Evolutionary conservation across 2,329 filamentous ascomycete species (phyloP).

Genomic region (Pseudopithomyces maydicus): DNA sequence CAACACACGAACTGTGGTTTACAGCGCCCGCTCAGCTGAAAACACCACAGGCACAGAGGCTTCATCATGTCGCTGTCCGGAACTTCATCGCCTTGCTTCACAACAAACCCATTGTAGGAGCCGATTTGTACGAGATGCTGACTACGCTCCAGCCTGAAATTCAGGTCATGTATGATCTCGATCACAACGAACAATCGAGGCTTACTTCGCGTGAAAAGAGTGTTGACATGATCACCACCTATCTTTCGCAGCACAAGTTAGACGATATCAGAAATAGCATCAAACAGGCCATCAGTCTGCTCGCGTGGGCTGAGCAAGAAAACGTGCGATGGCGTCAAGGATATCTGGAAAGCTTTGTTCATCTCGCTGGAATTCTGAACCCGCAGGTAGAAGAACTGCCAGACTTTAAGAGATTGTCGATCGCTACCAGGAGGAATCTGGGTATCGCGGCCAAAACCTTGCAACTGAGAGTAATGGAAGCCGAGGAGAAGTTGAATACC

Average conservation of each 20-base stretch:
- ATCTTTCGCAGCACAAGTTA: slow-evolving; percentile 63
- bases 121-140: slow-evolving; percentile 67
- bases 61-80: slow-evolving; percentile 68
- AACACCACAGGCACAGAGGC: slow-evolving; percentile 54
- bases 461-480: slow-evolving; percentile 65
- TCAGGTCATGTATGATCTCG: slow-evolving; percentile 57
- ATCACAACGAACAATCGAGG: slow-evolving; percentile 38
- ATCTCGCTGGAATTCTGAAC: slow-evolving; percentile 66
- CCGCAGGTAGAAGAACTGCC: slow-evolving; percentile 52
- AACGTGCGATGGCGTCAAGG: slow-evolving; percentile 68
- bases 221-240: slow-evolving; percentile 64
- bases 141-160: slow-evolving; percentile 66
- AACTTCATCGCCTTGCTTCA: slow-evolving; percentile 72
- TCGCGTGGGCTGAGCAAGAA: slow-evolving; percentile 69
- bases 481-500: slow-evolving; percentile 63
- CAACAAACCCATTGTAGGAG: slow-evolving; percentile 67
- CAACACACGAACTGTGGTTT: slow-evolving; percentile 63
- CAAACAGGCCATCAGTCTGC: slow-evolving; percentile 63
- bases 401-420: slow-evolving; percentile 64
- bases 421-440: slow-evolving; percentile 66
- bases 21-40: slow-evolving; percentile 59
- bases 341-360: slow-evolving; percentile 70
- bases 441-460: slow-evolving; percentile 66
- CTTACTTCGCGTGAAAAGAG: slow-evolving; percentile 50
- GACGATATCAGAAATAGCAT: slow-evolving; percentile 68